Percentiles rank a stretch among this genome's conserved stretches.
phyloP scores from a whole-genome alignment of 2,329 filamentous ascomycete genomes.

The Nemania bipapillata region DNA sequence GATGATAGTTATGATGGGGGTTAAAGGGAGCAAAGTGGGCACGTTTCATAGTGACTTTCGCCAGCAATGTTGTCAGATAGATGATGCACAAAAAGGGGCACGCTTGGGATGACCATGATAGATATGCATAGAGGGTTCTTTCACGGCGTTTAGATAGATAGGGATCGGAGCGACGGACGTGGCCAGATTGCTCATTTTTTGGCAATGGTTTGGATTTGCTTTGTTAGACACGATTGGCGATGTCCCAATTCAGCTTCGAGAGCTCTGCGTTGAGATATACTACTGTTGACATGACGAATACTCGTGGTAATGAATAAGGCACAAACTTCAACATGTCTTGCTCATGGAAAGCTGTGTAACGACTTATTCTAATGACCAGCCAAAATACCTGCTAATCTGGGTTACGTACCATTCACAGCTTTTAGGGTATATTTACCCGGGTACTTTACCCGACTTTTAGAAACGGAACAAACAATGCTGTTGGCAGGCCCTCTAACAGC shows the following conservation, averaged over 20 bases:
- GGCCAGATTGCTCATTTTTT: neutral
- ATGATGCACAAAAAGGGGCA: constrained; percentile 24
- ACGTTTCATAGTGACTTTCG: constrained; percentile 11
- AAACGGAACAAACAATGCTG: neutral
- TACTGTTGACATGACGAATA: neutral
- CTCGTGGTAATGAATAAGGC: neutral
- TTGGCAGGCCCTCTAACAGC: neutral
- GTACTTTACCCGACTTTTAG: constrained; percentile 26
- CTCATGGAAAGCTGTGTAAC: neutral
- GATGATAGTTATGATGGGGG: constrained; percentile 15
- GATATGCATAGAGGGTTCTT: constrained; percentile 36
- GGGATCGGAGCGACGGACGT: constrained; percentile 23
- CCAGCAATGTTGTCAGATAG: constrained; percentile 21
- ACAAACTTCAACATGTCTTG: neutral
- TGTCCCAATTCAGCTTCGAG: neutral
- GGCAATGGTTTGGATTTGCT: constrained; percentile 23
- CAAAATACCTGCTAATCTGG: neutral
- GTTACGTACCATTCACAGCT: neutral
- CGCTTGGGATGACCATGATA: constrained; percentile 33
- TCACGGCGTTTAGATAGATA: constrained; percentile 38
- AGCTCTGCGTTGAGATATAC: constrained; percentile 1
- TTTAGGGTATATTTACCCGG: constrained; percentile 29
- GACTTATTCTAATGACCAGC: neutral
- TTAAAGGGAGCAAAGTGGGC: neutral
- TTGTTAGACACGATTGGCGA: constrained; percentile 5